Evolutionary conservation across 495 filamentous ascomycete genomes (phyloP), one percentile per base, ranked within the genome.

Genomic region (Diplogelasinospora grovesii): DNA sequence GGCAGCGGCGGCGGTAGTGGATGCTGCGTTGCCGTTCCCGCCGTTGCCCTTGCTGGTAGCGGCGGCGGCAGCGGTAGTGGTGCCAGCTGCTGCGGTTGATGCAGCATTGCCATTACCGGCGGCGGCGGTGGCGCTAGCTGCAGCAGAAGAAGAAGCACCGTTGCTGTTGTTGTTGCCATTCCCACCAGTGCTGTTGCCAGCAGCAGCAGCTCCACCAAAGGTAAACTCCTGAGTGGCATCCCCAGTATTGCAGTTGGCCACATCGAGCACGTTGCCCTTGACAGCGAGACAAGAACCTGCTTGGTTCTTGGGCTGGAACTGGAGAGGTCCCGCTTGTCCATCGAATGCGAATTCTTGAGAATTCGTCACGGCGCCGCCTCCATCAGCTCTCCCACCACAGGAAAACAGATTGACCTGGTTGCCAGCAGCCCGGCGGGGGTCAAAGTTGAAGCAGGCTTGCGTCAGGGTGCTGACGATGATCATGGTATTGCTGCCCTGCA

Each of bases 361-460:
- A 32, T 67, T 52, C 18, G 73, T 72, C 3, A 73, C 68, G 14
- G 50, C 49, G 15, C 73, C 73, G 13, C 67, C 57, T 31, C 73
- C 74, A 39, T 73, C 74, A 10, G 71, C 74, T n/a, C 72, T 57
- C 1, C 74, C 74, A 27, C 73, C 74, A 38, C 74, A 78, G 11
- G 70, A 71, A 41, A 76, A 78, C 36, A 73, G 49, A n/a, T 68
- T 19, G 16, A 66, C 67, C 52, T 72, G 67, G 38, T 70, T 69
- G 10, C 68, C 70, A 22, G 50, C 53, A 1, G 56, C 51, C n/a
- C 70, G 60, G 13, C 70, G 62, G 1, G 60, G 59, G 43, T 78
- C 71, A 32, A 75, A 73, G 61, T 74, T 75, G 43, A 74, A 54
- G 39, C 74, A 78, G 27, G 73, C 74, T 45, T 75, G 66, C 1